Evolutionary conservation across 2,329 filamentous ascomycete genomes (phyloP).

Genomic region (Botrytis cinerea): DNA sequence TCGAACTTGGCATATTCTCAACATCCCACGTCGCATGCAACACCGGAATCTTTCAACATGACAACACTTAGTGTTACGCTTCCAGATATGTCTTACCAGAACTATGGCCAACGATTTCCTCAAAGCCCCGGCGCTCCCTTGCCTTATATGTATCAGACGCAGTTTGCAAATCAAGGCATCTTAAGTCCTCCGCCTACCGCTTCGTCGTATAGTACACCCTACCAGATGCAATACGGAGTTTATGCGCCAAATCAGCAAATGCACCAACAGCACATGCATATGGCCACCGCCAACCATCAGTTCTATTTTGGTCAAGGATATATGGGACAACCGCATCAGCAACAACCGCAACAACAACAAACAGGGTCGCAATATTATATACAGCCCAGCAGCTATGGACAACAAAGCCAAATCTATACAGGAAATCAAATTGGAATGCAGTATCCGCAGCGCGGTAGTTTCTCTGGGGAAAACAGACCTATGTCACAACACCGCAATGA

Average conservation of each 20-base stretch:
- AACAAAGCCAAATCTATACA: slow-evolving; percentile 34
- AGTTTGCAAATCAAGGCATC: slow-evolving; percentile 29
- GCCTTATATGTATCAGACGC: slow-evolving; percentile 33
- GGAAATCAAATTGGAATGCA: slow-evolving; percentile 26
- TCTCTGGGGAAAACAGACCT: slow-evolving; percentile 31
- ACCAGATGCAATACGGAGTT: slow-evolving; percentile 36
- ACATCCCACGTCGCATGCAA: slow-evolving; percentile 25
- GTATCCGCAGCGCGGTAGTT: slow-evolving; percentile 30
- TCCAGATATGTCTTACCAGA: slow-evolving; percentile 36
- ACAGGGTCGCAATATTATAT: slow-evolving; percentile 33
- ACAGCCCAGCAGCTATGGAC: slow-evolving; percentile 34
- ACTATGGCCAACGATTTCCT: slow-evolving; percentile 34
- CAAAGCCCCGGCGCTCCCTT: slow-evolving; percentile 28
- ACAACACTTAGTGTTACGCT: slow-evolving; percentile 33
- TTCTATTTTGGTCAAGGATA: slow-evolving; percentile 36
- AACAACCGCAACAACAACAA: slow-evolving; percentile 32
- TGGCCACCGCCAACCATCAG: slow-evolving; percentile 29
- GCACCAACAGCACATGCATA: slow-evolving; percentile 28
- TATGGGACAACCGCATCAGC: slow-evolving; percentile 30
- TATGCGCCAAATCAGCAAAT: slow-evolving; percentile 33
- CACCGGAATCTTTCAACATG: slow-evolving; percentile 37
- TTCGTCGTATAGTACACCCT: slow-evolving; percentile 36
- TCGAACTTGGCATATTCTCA: slow-evolving; percentile 18
- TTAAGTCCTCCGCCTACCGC: slow-evolving; percentile 29
- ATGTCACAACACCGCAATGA: slow-evolving; percentile 28